Conservation (phyloP, 305 asterid genomes). For the Fraxinus platypoda region DNA sequence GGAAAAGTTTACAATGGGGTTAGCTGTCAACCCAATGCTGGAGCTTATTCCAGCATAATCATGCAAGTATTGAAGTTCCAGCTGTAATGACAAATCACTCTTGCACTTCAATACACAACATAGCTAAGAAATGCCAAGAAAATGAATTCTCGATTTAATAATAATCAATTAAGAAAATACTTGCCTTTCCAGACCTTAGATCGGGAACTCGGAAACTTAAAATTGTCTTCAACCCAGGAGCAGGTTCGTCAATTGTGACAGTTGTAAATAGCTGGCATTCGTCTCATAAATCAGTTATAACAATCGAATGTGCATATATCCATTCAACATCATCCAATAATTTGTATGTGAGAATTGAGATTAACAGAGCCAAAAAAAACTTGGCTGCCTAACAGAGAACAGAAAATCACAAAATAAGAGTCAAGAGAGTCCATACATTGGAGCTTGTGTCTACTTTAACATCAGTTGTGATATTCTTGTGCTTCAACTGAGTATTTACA, state of each 20-base stretch:
- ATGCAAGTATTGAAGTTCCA: slow-evolving; percentile 53
- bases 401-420: neutral
- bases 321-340: neutral
- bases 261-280: slow-evolving; percentile 49
- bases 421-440: slow-evolving; percentile 34
- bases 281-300: neutral
- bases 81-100: slow-evolving; percentile 28
- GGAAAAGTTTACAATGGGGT: slow-evolving; percentile 45
- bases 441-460: slow-evolving; percentile 60
- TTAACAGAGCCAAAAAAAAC: neutral
- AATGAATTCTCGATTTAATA: neutral
- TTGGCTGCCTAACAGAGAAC: neutral
- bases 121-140: neutral
- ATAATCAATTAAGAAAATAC: neutral
- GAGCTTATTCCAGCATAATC: slow-evolving; percentile 45
- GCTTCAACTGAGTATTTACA: slow-evolving; percentile 57
- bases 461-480: slow-evolving; percentile 57
- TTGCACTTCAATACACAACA: neutral
- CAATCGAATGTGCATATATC: neutral
- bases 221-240: slow-evolving; percentile 66
- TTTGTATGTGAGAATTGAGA: neutral
- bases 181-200: slow-evolving; percentile 72
- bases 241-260: slow-evolving; percentile 51
- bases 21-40: slow-evolving; percentile 46
- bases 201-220: slow-evolving; percentile 58